Conservation (phyloP, 2,329 filamentous ascomycete species). For the Saccharata proteae region DNA sequence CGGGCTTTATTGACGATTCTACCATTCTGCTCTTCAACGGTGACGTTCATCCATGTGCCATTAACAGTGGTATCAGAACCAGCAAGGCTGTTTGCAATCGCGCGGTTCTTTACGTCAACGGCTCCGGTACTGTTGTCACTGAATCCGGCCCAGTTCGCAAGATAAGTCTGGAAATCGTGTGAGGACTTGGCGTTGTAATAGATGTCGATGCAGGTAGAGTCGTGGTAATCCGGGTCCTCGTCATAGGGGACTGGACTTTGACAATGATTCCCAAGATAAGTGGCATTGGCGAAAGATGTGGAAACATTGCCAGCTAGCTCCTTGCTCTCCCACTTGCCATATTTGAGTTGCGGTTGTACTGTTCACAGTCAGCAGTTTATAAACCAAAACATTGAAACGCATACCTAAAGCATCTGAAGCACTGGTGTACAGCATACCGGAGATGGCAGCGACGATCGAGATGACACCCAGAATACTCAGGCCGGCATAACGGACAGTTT, state of each 20-base stretch:
- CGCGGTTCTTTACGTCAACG: constrained; percentile 37
- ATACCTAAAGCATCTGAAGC: constrained; percentile 56
- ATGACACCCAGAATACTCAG: constrained; percentile 52
- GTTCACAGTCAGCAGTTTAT: not conserved
- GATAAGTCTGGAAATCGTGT: constrained; percentile 55
- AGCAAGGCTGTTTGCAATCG: constrained; percentile 49
- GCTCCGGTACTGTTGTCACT: constrained; percentile 33
- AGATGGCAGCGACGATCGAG: constrained; percentile 51
- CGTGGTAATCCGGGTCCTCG: constrained; percentile 29
- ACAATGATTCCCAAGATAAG: constrained; percentile 45
- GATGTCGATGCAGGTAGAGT: constrained; percentile 53
- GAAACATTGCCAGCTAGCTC: constrained; percentile 45
- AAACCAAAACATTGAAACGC: constrained; percentile 1
- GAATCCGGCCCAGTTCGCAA: constrained; percentile 42
- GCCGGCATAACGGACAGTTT: constrained; percentile 51
- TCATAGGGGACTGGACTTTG: constrained; percentile 43
- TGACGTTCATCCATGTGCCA: constrained; percentile 55
- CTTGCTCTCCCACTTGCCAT: constrained; percentile 38
- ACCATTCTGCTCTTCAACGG: constrained; percentile 40
- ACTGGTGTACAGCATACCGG: constrained; percentile 62
- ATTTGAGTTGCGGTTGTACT: constrained; percentile 59
- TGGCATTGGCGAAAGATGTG: constrained; percentile 51
- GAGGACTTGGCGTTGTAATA: constrained; percentile 58
- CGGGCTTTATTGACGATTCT: constrained; percentile 65
- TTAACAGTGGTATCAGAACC: constrained; percentile 62